Evolutionary conservation across 352 stramenopile genomes (phyloP).

Genomic region (Globisporangium spiculum): DNA sequence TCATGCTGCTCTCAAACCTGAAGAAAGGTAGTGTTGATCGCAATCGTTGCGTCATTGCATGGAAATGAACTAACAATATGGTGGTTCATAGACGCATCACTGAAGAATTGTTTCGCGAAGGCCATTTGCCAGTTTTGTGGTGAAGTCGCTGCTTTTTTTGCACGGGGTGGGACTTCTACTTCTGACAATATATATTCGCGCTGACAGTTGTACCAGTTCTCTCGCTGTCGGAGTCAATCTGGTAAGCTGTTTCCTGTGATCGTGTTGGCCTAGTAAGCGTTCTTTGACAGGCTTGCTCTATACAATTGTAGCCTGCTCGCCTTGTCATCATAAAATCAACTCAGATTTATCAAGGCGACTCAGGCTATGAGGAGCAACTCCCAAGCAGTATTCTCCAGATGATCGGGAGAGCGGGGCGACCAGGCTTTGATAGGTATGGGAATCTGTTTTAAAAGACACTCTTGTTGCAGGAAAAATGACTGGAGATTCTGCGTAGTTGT

Average conservation of each 20-base stretch:
- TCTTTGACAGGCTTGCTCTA: not conserved
- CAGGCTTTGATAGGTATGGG: constrained; percentile 30
- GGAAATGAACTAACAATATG: not conserved
- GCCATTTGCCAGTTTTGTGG: constrained; percentile 32
- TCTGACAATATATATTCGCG: not conserved
- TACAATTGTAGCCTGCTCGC: constrained; percentile 26
- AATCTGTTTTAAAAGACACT: not conserved
- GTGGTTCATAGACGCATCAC: constrained; percentile 21
- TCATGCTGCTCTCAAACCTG: constrained; percentile 26
- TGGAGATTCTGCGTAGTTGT: constrained; percentile 4
- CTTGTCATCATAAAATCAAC: constrained; percentile 46
- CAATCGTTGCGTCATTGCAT: not conserved
- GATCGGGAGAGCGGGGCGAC: constrained; percentile 36
- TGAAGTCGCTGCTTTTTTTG: constrained; percentile 8
- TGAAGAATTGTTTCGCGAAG: constrained; percentile 29
- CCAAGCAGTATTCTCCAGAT: constrained; percentile 35
- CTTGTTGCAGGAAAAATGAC: not conserved
- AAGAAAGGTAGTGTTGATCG: constrained; percentile 23
- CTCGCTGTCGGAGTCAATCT: constrained; percentile 45
- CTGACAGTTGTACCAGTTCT: constrained; percentile 32
- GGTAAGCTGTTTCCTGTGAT: constrained; percentile 16
- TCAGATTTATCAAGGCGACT: constrained; percentile 27
- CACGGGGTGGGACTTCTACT: not conserved
- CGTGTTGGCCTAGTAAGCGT: not conserved
- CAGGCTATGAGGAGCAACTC: constrained; percentile 27